A percentile compares a stretch with the other conserved stretches of the same genome.
These are phyloP conservation scores for Anacardium occidentale DNA, from an alignment of 345 rosid genomes.

Conservation along the genomic window DNA sequence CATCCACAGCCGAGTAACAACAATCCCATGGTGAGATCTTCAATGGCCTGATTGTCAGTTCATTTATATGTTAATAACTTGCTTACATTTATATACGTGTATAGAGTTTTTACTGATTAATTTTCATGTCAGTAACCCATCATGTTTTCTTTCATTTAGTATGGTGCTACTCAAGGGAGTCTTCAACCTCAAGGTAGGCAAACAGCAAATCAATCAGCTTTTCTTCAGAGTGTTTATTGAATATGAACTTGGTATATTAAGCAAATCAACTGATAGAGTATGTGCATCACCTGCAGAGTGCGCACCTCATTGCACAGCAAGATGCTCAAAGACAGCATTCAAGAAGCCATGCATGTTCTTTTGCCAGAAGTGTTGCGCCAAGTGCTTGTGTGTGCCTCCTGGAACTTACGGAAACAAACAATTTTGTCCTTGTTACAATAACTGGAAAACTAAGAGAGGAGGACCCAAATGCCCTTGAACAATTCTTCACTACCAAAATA, in stretches of 20 bases:
- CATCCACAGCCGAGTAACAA: conserved; percentile 32
- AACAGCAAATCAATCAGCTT: no score
- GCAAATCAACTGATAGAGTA: not conserved
- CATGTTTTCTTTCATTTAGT: conserved; percentile 19
- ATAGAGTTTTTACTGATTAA: not conserved
- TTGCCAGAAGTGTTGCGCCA: conserved; percentile 59
- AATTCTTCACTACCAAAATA: not conserved
- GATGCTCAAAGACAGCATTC: conserved; percentile 54
- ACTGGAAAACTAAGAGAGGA: conserved; percentile 58
- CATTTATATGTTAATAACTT: no score
- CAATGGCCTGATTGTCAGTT: not conserved
- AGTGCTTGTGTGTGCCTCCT: conserved; percentile 71
- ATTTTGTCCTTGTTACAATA: conserved; percentile 57
- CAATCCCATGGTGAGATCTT: conserved; percentile 28
- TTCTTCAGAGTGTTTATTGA: not conserved
- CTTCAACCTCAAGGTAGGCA: conserved; percentile 51
- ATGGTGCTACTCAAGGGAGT: conserved; percentile 54
- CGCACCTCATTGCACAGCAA: conserved; percentile 36
- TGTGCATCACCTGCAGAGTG: conserved; percentile 35
- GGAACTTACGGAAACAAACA: conserved; percentile 60
- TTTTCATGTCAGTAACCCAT: not conserved
- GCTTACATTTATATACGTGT: not conserved
- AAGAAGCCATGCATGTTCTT: conserved; percentile 64
- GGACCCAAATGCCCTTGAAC: conserved; percentile 58
- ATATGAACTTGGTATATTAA: not conserved